These are phyloP conservation scores for Populus davidiana DNA, from an alignment of 345 rosid genomes.

Conservation along the genomic window DNA sequence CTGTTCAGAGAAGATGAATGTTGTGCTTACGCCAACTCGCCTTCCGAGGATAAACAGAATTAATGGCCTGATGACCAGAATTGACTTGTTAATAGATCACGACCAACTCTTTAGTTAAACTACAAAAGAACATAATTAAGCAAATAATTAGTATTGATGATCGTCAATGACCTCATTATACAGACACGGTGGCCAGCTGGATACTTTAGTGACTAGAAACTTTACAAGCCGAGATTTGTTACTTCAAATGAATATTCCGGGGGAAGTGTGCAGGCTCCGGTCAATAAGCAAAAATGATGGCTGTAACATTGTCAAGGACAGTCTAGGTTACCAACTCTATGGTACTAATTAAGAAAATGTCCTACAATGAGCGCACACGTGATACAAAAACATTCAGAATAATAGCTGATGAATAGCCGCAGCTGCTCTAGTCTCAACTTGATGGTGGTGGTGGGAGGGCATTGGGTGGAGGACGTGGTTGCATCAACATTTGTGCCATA, in stretches of 20 bases:
- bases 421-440: conserved; percentile 7
- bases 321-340: background rate
- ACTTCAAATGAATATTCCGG: background rate
- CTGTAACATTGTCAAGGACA: background rate
- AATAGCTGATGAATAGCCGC: background rate
- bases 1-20: too few species aligned
- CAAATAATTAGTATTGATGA: background rate
- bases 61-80: too few species aligned
- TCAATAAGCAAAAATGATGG: background rate
- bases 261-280: background rate
- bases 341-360: background rate
- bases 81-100: background rate
- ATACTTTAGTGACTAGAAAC: background rate
- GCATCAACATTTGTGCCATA: conserved; percentile 69
- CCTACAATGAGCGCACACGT: background rate
- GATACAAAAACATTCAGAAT: background rate
- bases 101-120: background rate
- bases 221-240: background rate
- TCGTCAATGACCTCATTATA: background rate
- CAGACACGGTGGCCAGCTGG: background rate
- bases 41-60: too few species aligned
- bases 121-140: background rate
- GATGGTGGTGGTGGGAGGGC: conserved; percentile 19
- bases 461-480: conserved; percentile 47
- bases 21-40: too few species aligned